Base-by-base conservation (phyloP, 768 basidiomycete species). In the Polyporus arcularius region DNA sequence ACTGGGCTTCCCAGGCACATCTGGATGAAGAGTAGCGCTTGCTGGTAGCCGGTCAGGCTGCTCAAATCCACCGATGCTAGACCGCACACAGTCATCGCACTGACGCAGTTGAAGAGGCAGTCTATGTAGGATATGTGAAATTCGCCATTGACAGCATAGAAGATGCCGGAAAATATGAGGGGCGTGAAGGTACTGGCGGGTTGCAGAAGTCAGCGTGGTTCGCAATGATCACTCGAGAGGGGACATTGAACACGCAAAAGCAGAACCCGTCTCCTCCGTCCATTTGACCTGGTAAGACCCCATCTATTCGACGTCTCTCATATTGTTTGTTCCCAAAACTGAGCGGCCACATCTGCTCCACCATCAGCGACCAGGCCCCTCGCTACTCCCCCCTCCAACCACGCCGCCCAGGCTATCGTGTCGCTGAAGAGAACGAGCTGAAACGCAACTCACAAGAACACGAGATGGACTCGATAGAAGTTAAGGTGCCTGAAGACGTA, bases 71-170 rank as follows among this genome's bases (percentile, higher is more conserved):
- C 78, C 8, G 89, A 85, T 53, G 82, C 80, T 45, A 90, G 76
- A n/a, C 90, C 90, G 75, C 86, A 91, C 57, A 90, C 87, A 5
- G 87, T 86, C 78, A 93, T 85, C 14, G 89, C 85, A 72, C 86
- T 89, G 68, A 91, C 83, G 59, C 84, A 89, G 72, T 83, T 84
- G 79, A 86, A 95, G 38, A 94, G 80, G 4, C 85, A 81, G 70
- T 95, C 93, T 70, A 92, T 79, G 72, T 90, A 95, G 18, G 83
- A 67, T 40, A 94, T 82, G 47, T 82, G 85, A 67, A 82, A 83
- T 49, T 76, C 74, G 45, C 90, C 93, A 79, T 94, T 94, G 74
- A 82, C 83, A 28, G 86, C 92, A 68, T 91, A 97, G 68, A 97
- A 84, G 54, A 98, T 86, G 40, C 75, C 85, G 18, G 92, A 90